Evolutionary conservation across 176 grass and related monocot species (phyloP), one percentile per base, ranked within the genome.

Genomic region (Musa itinerans): DNA sequence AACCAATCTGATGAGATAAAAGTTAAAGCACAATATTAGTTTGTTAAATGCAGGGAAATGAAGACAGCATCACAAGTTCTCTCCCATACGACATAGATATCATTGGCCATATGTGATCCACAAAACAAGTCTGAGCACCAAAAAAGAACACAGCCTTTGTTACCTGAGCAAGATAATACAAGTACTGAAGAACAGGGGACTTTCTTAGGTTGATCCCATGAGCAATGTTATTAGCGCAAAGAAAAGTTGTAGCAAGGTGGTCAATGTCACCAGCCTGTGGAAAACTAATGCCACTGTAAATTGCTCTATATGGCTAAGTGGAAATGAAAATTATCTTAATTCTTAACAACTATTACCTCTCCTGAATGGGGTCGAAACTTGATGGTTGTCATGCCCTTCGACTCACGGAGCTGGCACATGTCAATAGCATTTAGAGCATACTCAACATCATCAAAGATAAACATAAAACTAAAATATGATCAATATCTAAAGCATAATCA

Each of bases 111-210:
- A 43, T 43, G 34, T 43, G 34, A 43, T 43, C 34, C 34, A 43
- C 0, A 43, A 43, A 43, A 68, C n/a, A 50, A 68, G 43, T 21
- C 51, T 59, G 79, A 78, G 52, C 4, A 43, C 34, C 34, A 43
- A 6, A 43, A 43, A 43, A 43, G 34, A 43, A 43, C 34, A 43
- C 65, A 57, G 8, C 22, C 69, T 54, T n/a, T 73, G 77, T 78
- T 91, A 99, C 93, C 89, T 96, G 93, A 87, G 90, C 79, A 83
- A 96, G 90, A 88, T 89, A 93, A 83, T 93, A 96, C 77, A 90
- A 58, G 80, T 96, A 85, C 76, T 96, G 90, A 74, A 96, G 93
- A 51, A 96, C 90, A 68, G 93, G 87, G n/a, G 93, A 96, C 80
- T 92, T 96, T 77, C 82, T 89, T 59, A 96, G 73, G 52, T 96